Conservation (phyloP, 352 stramenopile species). For the Peronospora belbahrii region DNA sequence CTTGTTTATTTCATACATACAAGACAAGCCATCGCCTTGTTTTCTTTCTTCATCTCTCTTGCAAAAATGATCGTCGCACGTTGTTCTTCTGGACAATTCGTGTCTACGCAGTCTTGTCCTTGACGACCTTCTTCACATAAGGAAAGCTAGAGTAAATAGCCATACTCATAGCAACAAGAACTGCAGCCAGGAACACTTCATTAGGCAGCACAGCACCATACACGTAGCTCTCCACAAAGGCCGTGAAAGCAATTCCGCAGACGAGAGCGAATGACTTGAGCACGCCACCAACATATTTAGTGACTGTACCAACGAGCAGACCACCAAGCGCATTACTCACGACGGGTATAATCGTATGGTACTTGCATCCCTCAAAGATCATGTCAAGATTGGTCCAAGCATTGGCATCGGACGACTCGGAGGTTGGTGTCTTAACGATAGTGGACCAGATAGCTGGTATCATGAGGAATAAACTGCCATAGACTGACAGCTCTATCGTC, state of each 20-base stretch:
- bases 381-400: slow-evolving; percentile 18
- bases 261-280: slow-evolving; percentile 87
- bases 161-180: slow-evolving; percentile 59
- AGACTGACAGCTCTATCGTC: slow-evolving; percentile 75
- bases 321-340: slow-evolving; percentile 74
- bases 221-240: slow-evolving; percentile 64
- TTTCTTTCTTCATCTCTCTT: too few relatives aligned
- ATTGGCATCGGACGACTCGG: slow-evolving; percentile 25
- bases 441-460: slow-evolving; percentile 38
- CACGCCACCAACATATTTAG: slow-evolving; percentile 86
- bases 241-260: slow-evolving; percentile 83
- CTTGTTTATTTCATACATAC: too few relatives aligned
- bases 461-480: slow-evolving; percentile 64
- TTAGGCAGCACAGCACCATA: slow-evolving; percentile 52
- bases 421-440: slow-evolving; percentile 29
- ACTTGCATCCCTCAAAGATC: slow-evolving; percentile 66
- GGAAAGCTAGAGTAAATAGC: slow-evolving; percentile 69
- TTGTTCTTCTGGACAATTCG: too few relatives aligned
- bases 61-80: too few relatives aligned
- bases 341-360: slow-evolving; percentile 70
- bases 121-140: slow-evolving; percentile 35
- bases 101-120: slow-evolving; percentile 30
- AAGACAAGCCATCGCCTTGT: too few relatives aligned
- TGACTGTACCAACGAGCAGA: slow-evolving; percentile 82
- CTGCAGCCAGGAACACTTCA: slow-evolving; percentile 63